A percentile compares a stretch with the other conserved stretches of the same genome.
These are phyloP conservation scores for Heliamphora pulchella DNA, from an alignment of 179 eudicot genomes.

Conservation along the genomic window DNA sequence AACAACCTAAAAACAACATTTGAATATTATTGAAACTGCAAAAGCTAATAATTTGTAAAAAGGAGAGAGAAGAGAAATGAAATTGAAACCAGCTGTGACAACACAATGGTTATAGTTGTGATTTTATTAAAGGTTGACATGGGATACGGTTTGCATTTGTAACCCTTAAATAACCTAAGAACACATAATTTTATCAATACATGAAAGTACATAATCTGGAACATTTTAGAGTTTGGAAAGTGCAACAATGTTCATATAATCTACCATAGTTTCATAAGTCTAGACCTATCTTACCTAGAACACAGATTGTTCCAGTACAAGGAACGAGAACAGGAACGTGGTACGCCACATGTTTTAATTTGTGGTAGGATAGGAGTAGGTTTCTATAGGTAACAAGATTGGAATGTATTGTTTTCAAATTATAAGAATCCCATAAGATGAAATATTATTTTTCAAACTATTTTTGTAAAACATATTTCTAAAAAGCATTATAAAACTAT, in stretches of 20 bases:
- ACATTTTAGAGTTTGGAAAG: not conserved
- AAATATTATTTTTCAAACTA: too few species aligned
- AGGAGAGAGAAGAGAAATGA: not conserved
- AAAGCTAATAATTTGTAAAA: not conserved
- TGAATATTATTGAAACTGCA: not conserved
- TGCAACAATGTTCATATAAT: not conserved
- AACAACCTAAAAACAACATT: not conserved
- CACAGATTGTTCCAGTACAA: too few species aligned
- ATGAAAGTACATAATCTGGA: not conserved
- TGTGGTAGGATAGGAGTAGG: too few species aligned
- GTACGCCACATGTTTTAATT: too few species aligned
- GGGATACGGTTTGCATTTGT: not conserved
- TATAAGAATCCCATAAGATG: too few species aligned
- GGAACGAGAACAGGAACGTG: too few species aligned
- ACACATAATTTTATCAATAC: not conserved
- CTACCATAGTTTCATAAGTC: not conserved
- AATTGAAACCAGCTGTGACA: not conserved
- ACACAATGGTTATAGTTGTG: too few species aligned
- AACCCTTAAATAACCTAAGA: not conserved
- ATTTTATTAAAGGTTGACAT: not conserved
- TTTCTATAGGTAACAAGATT: too few species aligned
- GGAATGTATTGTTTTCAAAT: too few species aligned
- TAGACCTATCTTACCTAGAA: not conserved
- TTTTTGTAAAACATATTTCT: too few species aligned
- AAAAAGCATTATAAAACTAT: too few species aligned